A percentile compares a stretch with the other conserved stretches of the same genome.
Conservation (phyloP, 345 rosid genomes). For the Salix suchowensis region DNA sequence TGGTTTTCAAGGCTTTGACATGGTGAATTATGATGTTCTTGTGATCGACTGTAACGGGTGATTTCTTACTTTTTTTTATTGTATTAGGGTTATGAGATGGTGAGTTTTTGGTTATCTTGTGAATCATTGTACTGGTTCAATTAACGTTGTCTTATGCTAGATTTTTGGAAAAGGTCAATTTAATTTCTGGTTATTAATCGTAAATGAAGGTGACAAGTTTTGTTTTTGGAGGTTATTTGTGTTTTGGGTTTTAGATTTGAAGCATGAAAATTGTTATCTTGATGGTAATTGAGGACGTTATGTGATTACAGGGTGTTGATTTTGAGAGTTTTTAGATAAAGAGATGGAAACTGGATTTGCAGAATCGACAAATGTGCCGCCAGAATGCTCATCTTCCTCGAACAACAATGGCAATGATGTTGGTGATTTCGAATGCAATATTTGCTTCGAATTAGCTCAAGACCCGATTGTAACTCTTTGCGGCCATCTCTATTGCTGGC, state of each 20-base stretch:
- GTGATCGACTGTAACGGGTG: neutral
- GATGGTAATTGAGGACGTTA: neutral
- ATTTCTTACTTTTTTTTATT: neutral
- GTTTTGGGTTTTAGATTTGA: neutral
- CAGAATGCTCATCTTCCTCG: slow-evolving; percentile 33
- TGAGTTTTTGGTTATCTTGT: neutral
- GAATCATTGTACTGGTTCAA: neutral
- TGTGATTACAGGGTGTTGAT: neutral
- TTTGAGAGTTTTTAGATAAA: neutral
- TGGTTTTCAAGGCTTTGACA: neutral
- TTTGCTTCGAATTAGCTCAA: slow-evolving; percentile 84
- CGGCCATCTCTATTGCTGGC: slow-evolving; percentile 93
- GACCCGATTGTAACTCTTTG: slow-evolving; percentile 89
- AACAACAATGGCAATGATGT: slow-evolving; percentile 44
- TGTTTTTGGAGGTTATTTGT: neutral
- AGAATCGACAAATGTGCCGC: slow-evolving; percentile 41
- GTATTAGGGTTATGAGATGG: neutral
- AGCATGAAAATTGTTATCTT: neutral
- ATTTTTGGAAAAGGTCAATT: neutral
- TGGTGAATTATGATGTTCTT: neutral
- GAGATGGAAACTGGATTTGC: slow-evolving; percentile 51
- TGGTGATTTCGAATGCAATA: slow-evolving; percentile 89
- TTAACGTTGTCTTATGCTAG: neutral
- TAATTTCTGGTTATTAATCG: neutral
- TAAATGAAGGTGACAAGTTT: neutral